Conservation (phyloP, 2,329 filamentous ascomycete genomes). For the Penicillium thymicola region DNA sequence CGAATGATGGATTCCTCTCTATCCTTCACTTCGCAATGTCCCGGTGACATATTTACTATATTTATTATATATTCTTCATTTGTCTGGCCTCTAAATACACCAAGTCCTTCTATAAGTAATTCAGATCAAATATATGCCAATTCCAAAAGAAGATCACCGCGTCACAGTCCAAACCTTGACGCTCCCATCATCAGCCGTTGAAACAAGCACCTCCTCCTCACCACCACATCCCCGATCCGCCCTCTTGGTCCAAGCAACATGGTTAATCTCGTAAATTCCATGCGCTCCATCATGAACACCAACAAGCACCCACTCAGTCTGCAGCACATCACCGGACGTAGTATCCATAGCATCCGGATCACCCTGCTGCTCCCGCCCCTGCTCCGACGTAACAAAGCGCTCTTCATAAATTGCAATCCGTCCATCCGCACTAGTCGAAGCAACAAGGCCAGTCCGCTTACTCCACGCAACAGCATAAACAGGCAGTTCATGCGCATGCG, state of each 20-base stretch:
- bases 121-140: background rate
- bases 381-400: constrained; percentile 32
- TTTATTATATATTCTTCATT: background rate
- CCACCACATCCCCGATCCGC: constrained; percentile 61
- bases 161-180: constrained; percentile 75
- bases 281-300: constrained; percentile 71
- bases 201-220: constrained; percentile 70
- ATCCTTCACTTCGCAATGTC: background rate
- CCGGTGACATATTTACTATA: background rate
- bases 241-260: constrained; percentile 80
- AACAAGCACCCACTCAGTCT: constrained; percentile 67
- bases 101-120: background rate
- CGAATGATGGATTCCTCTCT: background rate
- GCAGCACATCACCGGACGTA: constrained; percentile 27
- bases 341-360: constrained; percentile 26
- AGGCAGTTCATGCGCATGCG: constrained; percentile 70
- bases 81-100: constrained; percentile 1
- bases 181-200: constrained; percentile 86
- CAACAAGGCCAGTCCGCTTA: constrained; percentile 68
- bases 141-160: constrained; percentile 12
- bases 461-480: constrained; percentile 89
- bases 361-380: background rate
- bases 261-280: constrained; percentile 91
- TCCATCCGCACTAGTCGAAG: constrained; percentile 87
- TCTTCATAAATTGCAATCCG: constrained; percentile 76